phyloP scores from a whole-genome alignment of 345 rosid genomes.

The Nasturtium officinale region DNA sequence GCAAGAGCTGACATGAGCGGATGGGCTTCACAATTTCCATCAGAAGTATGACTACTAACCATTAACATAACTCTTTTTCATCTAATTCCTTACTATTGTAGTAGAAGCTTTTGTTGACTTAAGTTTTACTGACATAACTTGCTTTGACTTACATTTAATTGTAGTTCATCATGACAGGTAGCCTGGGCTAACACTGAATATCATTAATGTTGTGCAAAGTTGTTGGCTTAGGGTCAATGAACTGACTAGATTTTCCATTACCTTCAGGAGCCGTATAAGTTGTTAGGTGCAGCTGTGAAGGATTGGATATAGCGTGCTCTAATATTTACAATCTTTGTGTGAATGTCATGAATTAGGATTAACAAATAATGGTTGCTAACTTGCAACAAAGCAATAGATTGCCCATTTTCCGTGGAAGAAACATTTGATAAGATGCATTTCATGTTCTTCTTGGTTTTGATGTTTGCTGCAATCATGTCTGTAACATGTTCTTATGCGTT shows the following conservation, averaged over 20 bases:
- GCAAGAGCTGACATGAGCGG: conserved; percentile 93
- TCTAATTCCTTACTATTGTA: conserved; percentile 58
- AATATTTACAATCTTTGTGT: conserved; percentile 9
- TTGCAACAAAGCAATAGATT: conserved; percentile 8
- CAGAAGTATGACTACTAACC: conserved; percentile 99
- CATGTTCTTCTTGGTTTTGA: conserved; percentile 21
- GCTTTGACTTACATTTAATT: conserved; percentile 49
- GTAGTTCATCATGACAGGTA: conserved; percentile 51
- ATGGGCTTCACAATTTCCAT: conserved; percentile 95
- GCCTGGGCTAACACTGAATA: conserved; percentile 46
- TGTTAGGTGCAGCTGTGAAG: conserved; percentile 33
- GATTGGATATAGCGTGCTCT: conserved; percentile 8
- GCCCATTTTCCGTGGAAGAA: conserved; percentile 23
- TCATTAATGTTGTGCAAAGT: conserved; percentile 8
- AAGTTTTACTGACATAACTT: conserved; percentile 58
- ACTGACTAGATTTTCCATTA: conserved; percentile 30
- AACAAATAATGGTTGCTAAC: conserved; percentile 17
- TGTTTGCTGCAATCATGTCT: background rate
- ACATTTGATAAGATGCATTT: conserved; percentile 31
- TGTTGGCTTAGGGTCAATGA: conserved; percentile 16
- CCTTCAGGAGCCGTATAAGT: conserved; percentile 26
- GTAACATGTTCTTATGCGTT: conserved; percentile 9
- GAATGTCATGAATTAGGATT: conserved; percentile 29
- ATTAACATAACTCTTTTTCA: conserved; percentile 92
- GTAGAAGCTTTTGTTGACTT: conserved; percentile 56